Conservation (phyloP, 140 eudicot species). For the Bidens hawaiensis region DNA sequence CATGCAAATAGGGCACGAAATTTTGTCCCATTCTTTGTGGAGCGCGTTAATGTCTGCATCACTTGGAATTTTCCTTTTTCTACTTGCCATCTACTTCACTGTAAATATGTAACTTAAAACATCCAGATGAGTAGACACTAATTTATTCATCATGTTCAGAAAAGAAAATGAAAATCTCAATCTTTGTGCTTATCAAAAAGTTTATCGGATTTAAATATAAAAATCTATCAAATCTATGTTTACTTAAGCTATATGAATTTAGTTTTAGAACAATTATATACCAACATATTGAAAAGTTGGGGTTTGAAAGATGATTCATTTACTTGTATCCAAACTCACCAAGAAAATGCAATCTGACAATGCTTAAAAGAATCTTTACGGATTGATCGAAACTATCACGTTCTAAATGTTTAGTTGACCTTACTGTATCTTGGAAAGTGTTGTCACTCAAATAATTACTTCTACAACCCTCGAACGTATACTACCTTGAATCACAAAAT, state of each 20-base stretch:
- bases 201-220: background rate
- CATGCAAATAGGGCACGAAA: slow-evolving; percentile 93
- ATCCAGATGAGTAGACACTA: slow-evolving; percentile 39
- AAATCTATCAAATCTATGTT: background rate
- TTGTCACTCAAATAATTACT: slow-evolving; percentile 34
- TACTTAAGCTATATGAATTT: background rate
- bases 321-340: slow-evolving; percentile 37
- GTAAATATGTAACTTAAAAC: slow-evolving; percentile 46
- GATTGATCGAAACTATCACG: slow-evolving; percentile 26
- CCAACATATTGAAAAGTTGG: too few relatives aligned
- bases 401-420: slow-evolving; percentile 32
- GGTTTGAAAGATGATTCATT: background rate
- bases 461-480: slow-evolving; percentile 19
- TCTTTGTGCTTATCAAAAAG: background rate
- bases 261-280: too few relatives aligned
- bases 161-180: background rate
- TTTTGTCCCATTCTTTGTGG: slow-evolving; percentile 90
- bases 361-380: slow-evolving; percentile 28
- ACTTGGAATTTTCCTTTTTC: slow-evolving; percentile 66
- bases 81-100: slow-evolving; percentile 78
- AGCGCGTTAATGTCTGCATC: slow-evolving; percentile 58
- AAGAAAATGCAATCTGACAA: slow-evolving; percentile 26
- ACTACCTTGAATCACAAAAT: slow-evolving; percentile 51
- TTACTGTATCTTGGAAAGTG: slow-evolving; percentile 29
- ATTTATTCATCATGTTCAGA: slow-evolving; percentile 20